Conservation (phyloP, 768 basidiomycete species). For the Lyophyllum shimeji region DNA sequence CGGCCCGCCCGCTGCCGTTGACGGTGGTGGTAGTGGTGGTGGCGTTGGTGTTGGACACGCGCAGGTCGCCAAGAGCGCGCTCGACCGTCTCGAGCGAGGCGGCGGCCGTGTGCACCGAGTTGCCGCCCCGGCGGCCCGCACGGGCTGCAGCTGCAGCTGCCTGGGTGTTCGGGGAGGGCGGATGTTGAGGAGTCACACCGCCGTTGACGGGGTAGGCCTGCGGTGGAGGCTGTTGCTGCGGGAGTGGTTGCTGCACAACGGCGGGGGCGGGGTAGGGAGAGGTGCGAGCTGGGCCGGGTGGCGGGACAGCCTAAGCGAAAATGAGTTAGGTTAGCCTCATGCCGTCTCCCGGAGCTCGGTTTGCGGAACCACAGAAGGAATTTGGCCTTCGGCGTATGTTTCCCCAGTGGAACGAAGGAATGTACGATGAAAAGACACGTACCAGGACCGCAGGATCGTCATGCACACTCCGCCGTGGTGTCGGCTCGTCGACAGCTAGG, state of each 20-base stretch:
- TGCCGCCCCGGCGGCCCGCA: conserved; percentile 29
- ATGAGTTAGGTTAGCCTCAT: neutral
- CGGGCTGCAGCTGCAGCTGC: no score
- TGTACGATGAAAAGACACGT: conserved; percentile 13
- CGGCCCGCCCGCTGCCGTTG: conserved; percentile 1
- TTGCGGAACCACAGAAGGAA: neutral
- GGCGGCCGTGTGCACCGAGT: conserved; percentile 68
- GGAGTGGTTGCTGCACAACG: neutral
- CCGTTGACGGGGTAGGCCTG: conserved; percentile 22
- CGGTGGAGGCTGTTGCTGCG: conserved; percentile 14
- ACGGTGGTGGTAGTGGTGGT: neutral
- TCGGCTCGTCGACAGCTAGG: conserved; percentile 76
- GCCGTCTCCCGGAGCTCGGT: neutral
- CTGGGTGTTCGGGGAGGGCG: conserved; percentile 8
- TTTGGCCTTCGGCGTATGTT: no score
- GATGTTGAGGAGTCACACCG: conserved; percentile 26
- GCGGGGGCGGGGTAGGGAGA: conserved; percentile 12
- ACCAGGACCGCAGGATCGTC: conserved; percentile 83
- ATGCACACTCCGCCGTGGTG: conserved; percentile 61
- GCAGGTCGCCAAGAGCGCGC: conserved; percentile 52
- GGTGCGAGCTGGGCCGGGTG: conserved; percentile 8
- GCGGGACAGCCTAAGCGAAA: conserved; percentile 11
- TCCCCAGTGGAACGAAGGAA: neutral
- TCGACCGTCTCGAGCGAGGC: conserved; percentile 72
- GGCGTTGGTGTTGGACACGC: conserved; percentile 33